Percentiles rank a stretch among this genome's conserved stretches.
Evolutionary conservation across 306 rosid genomes (phyloP).

Genomic region (Cucurbita maxima): DNA sequence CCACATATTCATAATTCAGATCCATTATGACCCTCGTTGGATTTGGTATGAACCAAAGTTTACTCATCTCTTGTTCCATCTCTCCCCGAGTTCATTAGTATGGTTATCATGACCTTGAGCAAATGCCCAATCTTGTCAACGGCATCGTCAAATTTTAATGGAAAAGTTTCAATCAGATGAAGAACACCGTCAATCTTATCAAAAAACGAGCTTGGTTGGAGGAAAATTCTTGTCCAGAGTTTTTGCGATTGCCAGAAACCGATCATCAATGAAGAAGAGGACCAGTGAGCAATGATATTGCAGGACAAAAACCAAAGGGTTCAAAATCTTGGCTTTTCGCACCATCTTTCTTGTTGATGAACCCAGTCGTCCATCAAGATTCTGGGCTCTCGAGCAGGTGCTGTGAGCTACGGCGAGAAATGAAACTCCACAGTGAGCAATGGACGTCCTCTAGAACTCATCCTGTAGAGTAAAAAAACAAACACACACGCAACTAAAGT

Average conservation of each 20-base stretch:
- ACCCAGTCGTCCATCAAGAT: too few relatives aligned
- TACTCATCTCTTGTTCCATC: conserved; percentile 28
- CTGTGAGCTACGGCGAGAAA: too few relatives aligned
- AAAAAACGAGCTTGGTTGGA: conserved; percentile 22
- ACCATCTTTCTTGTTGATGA: conserved; percentile 14
- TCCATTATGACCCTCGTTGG: not conserved
- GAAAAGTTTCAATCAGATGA: conserved; percentile 15
- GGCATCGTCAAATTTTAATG: conserved; percentile 30
- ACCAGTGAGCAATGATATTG: conserved; percentile 27
- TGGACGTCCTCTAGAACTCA: too few relatives aligned
- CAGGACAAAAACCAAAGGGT: conserved; percentile 25
- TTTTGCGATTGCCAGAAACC: conserved; percentile 22
- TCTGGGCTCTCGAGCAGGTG: too few relatives aligned
- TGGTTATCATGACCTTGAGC: conserved; percentile 26
- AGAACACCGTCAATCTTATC: conserved; percentile 41
- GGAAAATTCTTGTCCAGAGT: conserved; percentile 37
- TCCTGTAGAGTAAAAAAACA: too few relatives aligned
- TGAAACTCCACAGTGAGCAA: too few relatives aligned
- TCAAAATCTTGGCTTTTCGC: conserved; percentile 11
- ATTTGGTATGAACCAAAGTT: conserved; percentile 30
- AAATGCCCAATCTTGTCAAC: conserved; percentile 19
- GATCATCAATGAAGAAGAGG: conserved; percentile 42
- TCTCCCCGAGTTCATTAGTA: conserved; percentile 19
- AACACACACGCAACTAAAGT: too few relatives aligned
- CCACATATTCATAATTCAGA: not conserved